Conservation (phyloP, 2,329 filamentous ascomycete species). For the Akanthomyces uredinophilus region DNA sequence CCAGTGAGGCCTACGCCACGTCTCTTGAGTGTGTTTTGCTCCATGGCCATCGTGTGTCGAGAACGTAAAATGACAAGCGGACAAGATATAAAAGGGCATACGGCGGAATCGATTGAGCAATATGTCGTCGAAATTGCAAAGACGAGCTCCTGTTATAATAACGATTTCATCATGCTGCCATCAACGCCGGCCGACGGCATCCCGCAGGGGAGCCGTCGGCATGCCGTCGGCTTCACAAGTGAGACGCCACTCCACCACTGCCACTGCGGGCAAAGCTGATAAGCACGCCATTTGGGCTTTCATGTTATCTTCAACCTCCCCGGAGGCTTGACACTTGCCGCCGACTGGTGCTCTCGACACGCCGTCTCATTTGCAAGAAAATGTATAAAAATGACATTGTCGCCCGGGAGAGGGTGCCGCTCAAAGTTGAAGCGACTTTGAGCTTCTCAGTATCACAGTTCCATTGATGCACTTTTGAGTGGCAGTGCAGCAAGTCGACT, state of each 20-base stretch:
- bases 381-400: constrained; percentile 1
- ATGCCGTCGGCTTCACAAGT: constrained; percentile 20
- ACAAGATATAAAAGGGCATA: neutral
- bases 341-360: neutral
- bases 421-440: neutral
- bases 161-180: neutral
- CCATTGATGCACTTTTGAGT: neutral
- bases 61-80: neutral
- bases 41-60: constrained; percentile 13
- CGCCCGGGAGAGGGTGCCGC: neutral
- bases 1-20: constrained; percentile 25
- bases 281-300: constrained; percentile 24
- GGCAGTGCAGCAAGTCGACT: neutral
- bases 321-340: neutral
- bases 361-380: neutral
- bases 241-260: neutral
- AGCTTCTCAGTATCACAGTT: neutral
- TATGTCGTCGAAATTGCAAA: neutral
- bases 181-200: neutral
- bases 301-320: constrained; percentile 21
- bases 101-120: neutral
- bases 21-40: constrained; percentile 28
- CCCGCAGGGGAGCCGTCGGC: constrained; percentile 11
- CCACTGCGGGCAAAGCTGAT: constrained; percentile 7
- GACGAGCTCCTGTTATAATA: neutral